These are phyloP conservation scores for Cicer judaicum DNA, from an alignment of 306 rosid species.

Conservation along the genomic window DNA sequence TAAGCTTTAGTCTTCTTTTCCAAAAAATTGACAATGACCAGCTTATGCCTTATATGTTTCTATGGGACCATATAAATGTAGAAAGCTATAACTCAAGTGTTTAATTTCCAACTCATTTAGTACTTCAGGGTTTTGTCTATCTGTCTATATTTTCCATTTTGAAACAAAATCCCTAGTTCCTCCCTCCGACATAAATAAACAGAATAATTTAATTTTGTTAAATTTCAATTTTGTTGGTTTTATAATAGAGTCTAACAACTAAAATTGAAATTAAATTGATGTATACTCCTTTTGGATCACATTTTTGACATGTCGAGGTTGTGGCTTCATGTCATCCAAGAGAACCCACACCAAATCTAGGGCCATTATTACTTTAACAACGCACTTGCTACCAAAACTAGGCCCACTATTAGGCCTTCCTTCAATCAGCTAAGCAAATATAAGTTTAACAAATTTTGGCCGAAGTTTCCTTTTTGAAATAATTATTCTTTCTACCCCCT, in stretches of 20 bases:
- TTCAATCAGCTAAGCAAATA: not conserved
- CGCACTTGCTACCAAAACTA: not conserved
- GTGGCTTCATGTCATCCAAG: conserved; percentile 7
- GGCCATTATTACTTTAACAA: not conserved
- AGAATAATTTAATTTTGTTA: conserved; percentile 10
- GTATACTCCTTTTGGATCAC: conserved; percentile 7
- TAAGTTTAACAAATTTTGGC: not conserved
- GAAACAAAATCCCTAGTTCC: conserved; percentile 28
- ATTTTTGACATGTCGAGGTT: not conserved
- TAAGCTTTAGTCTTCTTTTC: conserved; percentile 51
- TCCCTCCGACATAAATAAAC: conserved; percentile 4
- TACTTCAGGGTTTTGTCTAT: conserved; percentile 43
- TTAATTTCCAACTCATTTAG: conserved; percentile 44
- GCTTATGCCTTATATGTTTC: conserved; percentile 46
- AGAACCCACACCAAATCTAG: conserved; percentile 22
- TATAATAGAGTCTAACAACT: not conserved
- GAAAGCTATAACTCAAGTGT: conserved; percentile 35
- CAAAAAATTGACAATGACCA: conserved; percentile 53
- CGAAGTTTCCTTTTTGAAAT: conserved; percentile 14
- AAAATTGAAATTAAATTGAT: conserved; percentile 4
- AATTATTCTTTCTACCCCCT: too few relatives aligned
- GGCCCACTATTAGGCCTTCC: conserved; percentile 30
- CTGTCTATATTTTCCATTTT: conserved; percentile 41
- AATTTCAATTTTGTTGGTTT: too few relatives aligned
- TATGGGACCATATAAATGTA: conserved; percentile 51